Conservation (phyloP, 768 basidiomycete species). For the Trametes punicea region DNA sequence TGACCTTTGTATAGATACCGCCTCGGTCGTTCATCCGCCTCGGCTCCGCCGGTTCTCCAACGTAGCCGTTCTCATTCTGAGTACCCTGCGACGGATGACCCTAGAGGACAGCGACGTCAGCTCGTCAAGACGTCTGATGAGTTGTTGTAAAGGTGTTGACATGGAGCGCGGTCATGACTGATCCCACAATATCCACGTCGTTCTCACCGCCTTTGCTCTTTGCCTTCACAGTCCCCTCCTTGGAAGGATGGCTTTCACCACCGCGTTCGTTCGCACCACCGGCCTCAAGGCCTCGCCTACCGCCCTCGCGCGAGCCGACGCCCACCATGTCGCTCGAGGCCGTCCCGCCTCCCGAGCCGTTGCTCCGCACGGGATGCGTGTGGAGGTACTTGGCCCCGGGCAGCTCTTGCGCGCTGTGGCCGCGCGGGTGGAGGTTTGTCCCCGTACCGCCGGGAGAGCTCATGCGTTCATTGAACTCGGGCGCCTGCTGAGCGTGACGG, state of each 20-base stretch:
- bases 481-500: slow-evolving; percentile 16
- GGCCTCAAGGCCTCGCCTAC: neutral
- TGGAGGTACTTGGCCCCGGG: neutral
- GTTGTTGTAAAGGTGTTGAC: slow-evolving; percentile 3
- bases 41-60: slow-evolving; percentile 10
- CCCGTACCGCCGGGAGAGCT: slow-evolving; percentile 2
- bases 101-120: neutral
- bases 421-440: neutral
- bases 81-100: neutral
- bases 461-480: slow-evolving; percentile 14
- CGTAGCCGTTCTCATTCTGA: slow-evolving; percentile 8
- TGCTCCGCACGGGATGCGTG: neutral
- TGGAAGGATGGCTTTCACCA: neutral
- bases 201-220: neutral
- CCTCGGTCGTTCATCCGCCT: slow-evolving; percentile 16
- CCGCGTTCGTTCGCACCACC: neutral
- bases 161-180: slow-evolving; percentile 13
- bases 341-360: neutral
- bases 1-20: slow-evolving; percentile 19
- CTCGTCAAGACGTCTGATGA: no score
- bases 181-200: neutral
- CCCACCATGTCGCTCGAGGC: slow-evolving; percentile 5
- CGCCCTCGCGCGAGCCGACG: neutral
- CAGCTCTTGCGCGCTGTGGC: neutral
- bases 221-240: neutral